Base-by-base conservation (phyloP, 164 flowering plant species). In the Macadamia tetraphylla region DNA sequence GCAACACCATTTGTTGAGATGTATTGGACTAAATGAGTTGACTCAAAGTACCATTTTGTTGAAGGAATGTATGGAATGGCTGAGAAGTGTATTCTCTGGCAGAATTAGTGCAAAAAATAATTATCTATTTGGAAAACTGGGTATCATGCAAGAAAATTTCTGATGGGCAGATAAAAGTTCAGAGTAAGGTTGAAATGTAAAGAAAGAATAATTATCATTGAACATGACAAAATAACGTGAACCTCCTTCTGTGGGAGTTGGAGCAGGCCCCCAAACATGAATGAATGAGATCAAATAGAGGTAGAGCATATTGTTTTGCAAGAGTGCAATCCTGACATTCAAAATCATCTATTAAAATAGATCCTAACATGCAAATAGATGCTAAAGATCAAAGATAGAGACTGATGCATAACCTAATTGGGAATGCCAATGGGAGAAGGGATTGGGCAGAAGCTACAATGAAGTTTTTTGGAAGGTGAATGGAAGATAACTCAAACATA, bases 1-100 rank as follows among this genome's bases (percentile, higher is more conserved):
- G 57, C 61, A 32, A 35, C 51, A 56, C 69, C 60, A 56, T 66
- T 3, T 66, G 69, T n/a, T 66, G 51, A 15, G 61, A 60, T 5
- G 69, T 66, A 12, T 66, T 9, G 13, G 69, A 40, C n/a, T 51
- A 66, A 66, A 61, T 55, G 17, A 1, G 57, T 4, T 56, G 58
- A 52, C 17, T 29, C 2, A 66, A 55, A 1, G 69, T 66, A 15
- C 69, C 61, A 66, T 56, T 51, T 51, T 51, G 55, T 51, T 51
- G 55, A 4, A 51, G 2, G 55, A 51, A 7, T 9, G 55, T 13
- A 9, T 7, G 15, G 11, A 51, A 51, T 7, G 46, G 9, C 9
- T 43, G 4, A 43, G 4, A 4, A 4, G 4, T 43, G 46, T 43
- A 43, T 43, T 43, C 46, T 9, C 4, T 43, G 9, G 46, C 46